Evolutionary conservation across 176 grass and related monocot genomes (phyloP), one percentile per base, ranked within the genome.

Genomic region (Tillandsia leiboldiana): DNA sequence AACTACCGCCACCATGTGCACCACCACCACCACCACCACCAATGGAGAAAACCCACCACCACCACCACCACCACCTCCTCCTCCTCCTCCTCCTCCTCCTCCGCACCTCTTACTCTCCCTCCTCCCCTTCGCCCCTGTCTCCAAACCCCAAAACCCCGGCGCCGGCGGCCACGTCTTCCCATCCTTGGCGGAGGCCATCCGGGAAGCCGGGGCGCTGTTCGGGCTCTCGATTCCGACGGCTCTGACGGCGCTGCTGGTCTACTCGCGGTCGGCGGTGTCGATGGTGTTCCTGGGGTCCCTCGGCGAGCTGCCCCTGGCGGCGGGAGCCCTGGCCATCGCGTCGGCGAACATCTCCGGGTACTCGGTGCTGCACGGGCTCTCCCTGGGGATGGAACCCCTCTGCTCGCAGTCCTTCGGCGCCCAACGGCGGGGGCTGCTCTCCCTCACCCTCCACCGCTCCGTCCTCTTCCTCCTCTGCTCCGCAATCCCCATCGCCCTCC

Each of bases 321-420:
- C 89, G 2, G 94, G 94, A 11, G 90, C 94, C 51, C 84, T 99
- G 9, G 89, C 94, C 70, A 63, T 99, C 49, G 89, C 86, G 62
- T 99, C 90, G 51, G 89, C 87, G 64, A 99, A 99, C 84, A 99
- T 99, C 83, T 86, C 89, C 23, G 94, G 94, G 8, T 93, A 99
- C 82, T 99, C 94, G 0, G 89, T 99, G 49, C 85, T 99, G 28
- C 90, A 84, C 1, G 94, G 94, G 0, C 75, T 99, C 6, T 99
- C 94, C 3, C 89, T 99, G 26, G 94, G 94, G 59, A 99, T 99
- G 89, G 94, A 99, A 48, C 89, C 94, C 8, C 94, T 99, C 29
- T 99, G 94, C 73, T 90, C 94, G 0, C 94, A 99, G 73, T 78
- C 94, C 54, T 93, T 99, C 59, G 94, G 94, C 12, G 89, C 94